phyloP scores from a whole-genome alignment of 768 basidiomycete genomes.

The Pilatotrama ljubarskyi region DNA sequence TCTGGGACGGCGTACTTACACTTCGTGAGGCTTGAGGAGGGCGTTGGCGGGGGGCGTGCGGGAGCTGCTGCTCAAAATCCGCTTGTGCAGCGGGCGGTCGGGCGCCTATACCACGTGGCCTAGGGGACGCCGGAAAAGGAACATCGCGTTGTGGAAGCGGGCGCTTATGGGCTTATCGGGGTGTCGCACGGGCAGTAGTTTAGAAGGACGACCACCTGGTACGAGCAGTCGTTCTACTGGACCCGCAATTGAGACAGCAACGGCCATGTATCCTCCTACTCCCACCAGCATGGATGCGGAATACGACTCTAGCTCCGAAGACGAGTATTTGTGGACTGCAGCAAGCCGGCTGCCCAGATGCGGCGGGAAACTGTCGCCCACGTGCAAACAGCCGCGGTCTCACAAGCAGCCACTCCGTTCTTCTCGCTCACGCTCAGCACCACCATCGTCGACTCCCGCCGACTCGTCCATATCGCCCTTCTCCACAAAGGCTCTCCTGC shows the following conservation, averaged over 20 bases:
- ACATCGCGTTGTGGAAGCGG: not conserved
- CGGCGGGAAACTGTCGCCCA: conserved; percentile 21
- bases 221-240: conserved; percentile 6
- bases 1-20: conserved; percentile 47
- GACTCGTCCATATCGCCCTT: conserved; percentile 1
- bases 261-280: conserved; percentile 14
- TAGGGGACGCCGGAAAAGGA: conserved; percentile 1
- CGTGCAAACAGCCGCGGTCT: conserved; percentile 22
- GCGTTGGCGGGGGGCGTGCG: conserved; percentile 30
- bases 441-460: conserved; percentile 26
- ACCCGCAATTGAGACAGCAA: conserved; percentile 10
- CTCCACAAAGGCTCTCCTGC: conserved; percentile 15
- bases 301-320: conserved; percentile 26
- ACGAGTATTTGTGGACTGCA: conserved; percentile 30
- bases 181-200: conserved; percentile 8
- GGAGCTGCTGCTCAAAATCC: conserved; percentile 20
- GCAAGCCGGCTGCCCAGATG: conserved; percentile 18
- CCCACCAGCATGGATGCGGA: conserved; percentile 20
- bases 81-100: conserved; percentile 2
- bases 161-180: conserved; percentile 15
- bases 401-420: conserved; percentile 22
- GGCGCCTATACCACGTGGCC: conserved; percentile 13
- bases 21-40: conserved; percentile 50
- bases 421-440: conserved; percentile 32
- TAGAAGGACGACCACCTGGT: conserved; percentile 12